phyloP scores from a whole-genome alignment of 176 grass and related monocot genomes.

The Chloris gayana region DNA sequence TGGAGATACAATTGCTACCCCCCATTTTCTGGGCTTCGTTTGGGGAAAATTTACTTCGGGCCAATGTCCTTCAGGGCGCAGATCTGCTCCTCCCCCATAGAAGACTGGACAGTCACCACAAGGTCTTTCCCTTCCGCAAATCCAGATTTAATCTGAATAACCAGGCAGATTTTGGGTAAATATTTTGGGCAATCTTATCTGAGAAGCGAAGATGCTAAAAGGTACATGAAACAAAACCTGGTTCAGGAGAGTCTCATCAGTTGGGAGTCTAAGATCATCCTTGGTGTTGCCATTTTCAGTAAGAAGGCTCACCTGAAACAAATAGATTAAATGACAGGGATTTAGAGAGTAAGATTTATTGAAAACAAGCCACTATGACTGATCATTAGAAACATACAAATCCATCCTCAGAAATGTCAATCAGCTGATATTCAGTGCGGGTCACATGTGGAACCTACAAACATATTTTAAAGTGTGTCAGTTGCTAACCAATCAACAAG shows the following conservation, averaged over 20 bases:
- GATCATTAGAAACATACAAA: conserved; percentile 60
- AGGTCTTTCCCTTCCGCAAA: conserved; percentile 59
- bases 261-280: conserved; percentile 92
- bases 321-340: conserved; percentile 24
- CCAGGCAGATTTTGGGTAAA: not conserved
- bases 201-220: conserved; percentile 26
- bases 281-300: conserved; percentile 82
- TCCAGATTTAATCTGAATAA: conserved; percentile 57
- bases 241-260: conserved; percentile 67
- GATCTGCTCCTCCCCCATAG: conserved; percentile 82
- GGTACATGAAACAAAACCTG: conserved; percentile 55
- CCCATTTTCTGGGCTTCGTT: not conserved
- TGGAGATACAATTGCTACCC: conserved; percentile 31
- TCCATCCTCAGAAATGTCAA: conserved; percentile 99
- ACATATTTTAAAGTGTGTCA: conserved; percentile 1
- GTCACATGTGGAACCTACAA: conserved; percentile 84
- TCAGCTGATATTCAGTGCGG: conserved; percentile 92
- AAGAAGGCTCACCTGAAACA: conserved; percentile 82
- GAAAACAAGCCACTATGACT: not conserved
- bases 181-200: not conserved
- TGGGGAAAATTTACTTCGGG: conserved; percentile 49
- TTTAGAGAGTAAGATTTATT: not conserved
- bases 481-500: not conserved
- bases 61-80: conserved; percentile 66
- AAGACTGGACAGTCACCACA: conserved; percentile 69